These are phyloP conservation scores for Xylona heveae DNA, from an alignment of 495 filamentous ascomycete species.

Conservation along the genomic window DNA sequence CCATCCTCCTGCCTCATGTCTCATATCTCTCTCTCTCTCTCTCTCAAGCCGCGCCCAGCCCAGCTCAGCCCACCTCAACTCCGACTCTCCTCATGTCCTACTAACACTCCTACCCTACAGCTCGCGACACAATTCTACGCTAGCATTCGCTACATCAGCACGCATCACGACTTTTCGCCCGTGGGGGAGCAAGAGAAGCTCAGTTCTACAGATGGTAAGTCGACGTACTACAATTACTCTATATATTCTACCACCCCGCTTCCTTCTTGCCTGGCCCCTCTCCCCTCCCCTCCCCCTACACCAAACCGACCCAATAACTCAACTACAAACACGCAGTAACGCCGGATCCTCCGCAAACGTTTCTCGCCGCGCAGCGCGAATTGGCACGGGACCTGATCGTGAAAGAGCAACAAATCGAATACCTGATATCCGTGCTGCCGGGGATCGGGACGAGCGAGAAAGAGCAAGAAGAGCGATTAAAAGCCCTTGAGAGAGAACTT, in stretches of 20 bases:
- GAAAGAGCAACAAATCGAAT: constrained; percentile 89
- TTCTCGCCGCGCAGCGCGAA: constrained; percentile 51
- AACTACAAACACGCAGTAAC: constrained; percentile 1
- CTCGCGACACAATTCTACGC: constrained; percentile 81
- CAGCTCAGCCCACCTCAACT: too few species aligned
- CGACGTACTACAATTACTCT: too few species aligned
- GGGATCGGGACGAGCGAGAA: constrained; percentile 69
- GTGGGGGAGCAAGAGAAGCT: too few species aligned
- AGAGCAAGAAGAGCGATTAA: constrained; percentile 57
- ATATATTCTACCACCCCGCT: constrained; percentile 31
- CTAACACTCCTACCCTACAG: constrained; percentile 21
- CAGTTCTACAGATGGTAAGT: too few species aligned
- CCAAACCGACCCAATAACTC: constrained; percentile 9
- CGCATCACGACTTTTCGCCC: constrained; percentile 54
- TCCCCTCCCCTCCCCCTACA: constrained; percentile 1
- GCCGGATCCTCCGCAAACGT: constrained; percentile 41
- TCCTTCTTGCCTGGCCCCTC: constrained; percentile 9
- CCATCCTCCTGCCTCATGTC: too few species aligned
- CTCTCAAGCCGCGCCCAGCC: too few species aligned
- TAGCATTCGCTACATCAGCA: constrained; percentile 59
- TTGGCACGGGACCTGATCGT: constrained; percentile 70
- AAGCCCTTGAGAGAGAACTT: constrained; percentile 55
- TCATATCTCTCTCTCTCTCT: neutral
- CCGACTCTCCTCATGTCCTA: neutral
- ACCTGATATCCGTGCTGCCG: constrained; percentile 61